A percentile compares a stretch with the other conserved stretches of the same genome.
Evolutionary conservation across 208 protist genomes (phyloP).

Genomic region (Tritrichomonas foetus): DNA sequence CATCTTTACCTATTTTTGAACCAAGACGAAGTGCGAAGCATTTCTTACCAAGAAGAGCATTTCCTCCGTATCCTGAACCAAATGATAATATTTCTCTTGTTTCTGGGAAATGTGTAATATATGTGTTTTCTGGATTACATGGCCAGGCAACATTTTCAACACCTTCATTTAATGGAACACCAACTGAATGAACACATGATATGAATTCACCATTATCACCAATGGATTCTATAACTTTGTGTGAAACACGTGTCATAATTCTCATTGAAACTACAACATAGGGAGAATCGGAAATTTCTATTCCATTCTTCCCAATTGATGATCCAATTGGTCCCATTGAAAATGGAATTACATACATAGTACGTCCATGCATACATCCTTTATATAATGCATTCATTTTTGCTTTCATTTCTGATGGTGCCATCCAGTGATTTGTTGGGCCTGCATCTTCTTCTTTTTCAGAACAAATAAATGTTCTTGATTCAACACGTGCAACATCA

Average conservation of each 20-base stretch:
- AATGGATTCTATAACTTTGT: constrained; percentile 41
- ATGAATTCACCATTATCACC: constrained; percentile 61
- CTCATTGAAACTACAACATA: constrained; percentile 46
- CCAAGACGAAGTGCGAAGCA: too few relatives aligned
- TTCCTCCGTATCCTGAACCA: constrained; percentile 69
- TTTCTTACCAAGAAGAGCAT: too few relatives aligned
- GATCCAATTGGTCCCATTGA: constrained; percentile 54
- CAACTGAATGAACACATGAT: too few relatives aligned
- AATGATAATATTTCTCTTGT: constrained; percentile 57
- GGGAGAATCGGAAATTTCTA: constrained; percentile 38
- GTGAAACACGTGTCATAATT: constrained; percentile 55
- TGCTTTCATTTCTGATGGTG: constrained; percentile 33
- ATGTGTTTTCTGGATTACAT: too few relatives aligned
- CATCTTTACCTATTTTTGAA: too few relatives aligned
- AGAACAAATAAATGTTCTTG: constrained; percentile 56
- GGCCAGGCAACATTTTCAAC: too few relatives aligned
- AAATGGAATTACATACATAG: too few relatives aligned
- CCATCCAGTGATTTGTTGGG: constrained; percentile 52
- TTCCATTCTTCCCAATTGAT: constrained; percentile 45
- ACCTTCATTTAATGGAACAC: constrained; percentile 43
- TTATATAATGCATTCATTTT: constrained; percentile 40
- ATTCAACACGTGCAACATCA: constrained; percentile 56
- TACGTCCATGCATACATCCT: constrained; percentile 59
- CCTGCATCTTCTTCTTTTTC: constrained; percentile 48
- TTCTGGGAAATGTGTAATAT: constrained; percentile 66